Conservation (phyloP, 305 asterid species). For the Solanum hybrid region DNA sequence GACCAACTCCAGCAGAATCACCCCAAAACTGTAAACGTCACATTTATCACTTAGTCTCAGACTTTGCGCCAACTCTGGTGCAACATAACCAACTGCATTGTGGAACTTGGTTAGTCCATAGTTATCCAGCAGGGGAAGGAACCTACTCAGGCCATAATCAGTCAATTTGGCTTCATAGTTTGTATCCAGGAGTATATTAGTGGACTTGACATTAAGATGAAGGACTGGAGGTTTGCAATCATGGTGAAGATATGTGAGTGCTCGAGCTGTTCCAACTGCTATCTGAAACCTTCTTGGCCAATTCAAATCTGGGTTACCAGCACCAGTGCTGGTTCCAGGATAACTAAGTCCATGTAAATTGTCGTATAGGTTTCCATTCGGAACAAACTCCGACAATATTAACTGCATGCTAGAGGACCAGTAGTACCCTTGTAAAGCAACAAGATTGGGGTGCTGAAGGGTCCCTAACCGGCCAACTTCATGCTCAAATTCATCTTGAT, state of each 20-base stretch:
- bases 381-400: constrained; percentile 55
- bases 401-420: constrained; percentile 84
- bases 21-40: constrained; percentile 81
- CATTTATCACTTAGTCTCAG: constrained; percentile 59
- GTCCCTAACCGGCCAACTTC: constrained; percentile 73
- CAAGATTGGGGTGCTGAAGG: constrained; percentile 66
- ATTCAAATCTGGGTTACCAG: constrained; percentile 53
- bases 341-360: constrained; percentile 58
- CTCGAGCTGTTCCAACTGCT: constrained; percentile 73
- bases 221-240: constrained; percentile 79
- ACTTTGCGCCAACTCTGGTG: constrained; percentile 87
- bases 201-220: constrained; percentile 78
- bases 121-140: constrained; percentile 53
- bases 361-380: constrained; percentile 65
- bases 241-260: constrained; percentile 74
- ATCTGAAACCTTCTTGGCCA: constrained; percentile 75
- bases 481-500: constrained; percentile 84
- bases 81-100: constrained; percentile 80
- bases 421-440: constrained; percentile 69
- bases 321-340: constrained; percentile 60
- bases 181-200: constrained; percentile 59
- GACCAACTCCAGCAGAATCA: constrained; percentile 68
- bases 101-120: constrained; percentile 52
- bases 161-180: constrained; percentile 50
- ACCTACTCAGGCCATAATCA: constrained; percentile 61